A percentile compares a stretch with the other conserved stretches of the same genome.
These are phyloP conservation scores for Aspergillus uvarum DNA, from an alignment of 2,329 filamentous ascomycete species.

Conservation along the genomic window DNA sequence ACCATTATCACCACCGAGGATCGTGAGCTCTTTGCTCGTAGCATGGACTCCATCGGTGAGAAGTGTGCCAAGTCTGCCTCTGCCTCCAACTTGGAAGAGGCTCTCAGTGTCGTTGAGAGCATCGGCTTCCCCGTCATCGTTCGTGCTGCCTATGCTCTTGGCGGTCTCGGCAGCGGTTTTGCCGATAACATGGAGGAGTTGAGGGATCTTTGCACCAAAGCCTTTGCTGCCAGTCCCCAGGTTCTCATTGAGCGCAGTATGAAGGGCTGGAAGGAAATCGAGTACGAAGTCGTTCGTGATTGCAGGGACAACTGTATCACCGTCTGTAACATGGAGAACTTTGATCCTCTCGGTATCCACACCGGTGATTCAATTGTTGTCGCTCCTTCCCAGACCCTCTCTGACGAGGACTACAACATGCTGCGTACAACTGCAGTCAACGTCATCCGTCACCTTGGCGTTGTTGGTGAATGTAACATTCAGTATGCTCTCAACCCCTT, in stretches of 20 bases:
- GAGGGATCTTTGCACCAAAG: conserved; percentile 85
- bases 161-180: conserved; percentile 92
- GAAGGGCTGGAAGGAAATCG: conserved; percentile 99
- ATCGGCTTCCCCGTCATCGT: conserved; percentile 98
- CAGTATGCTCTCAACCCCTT: conserved; percentile 96
- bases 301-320: conserved; percentile 97
- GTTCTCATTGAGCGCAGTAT: conserved; percentile 96
- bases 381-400: conserved; percentile 92
- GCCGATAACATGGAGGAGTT: conserved; percentile 84
- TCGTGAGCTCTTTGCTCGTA: conserved; percentile 92
- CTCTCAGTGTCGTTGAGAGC: conserved; percentile 78
- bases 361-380: conserved; percentile 98
- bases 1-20: conserved; percentile 99
- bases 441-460: conserved; percentile 92
- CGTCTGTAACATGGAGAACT: conserved; percentile 99
- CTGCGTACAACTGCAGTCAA: conserved; percentile 94
- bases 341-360: conserved; percentile 95
- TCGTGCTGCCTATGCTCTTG: conserved; percentile 90
- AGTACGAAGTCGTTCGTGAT: conserved; percentile 97
- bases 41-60: conserved; percentile 97
- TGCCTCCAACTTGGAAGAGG: conserved; percentile 83
- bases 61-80: conserved; percentile 98
- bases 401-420: conserved; percentile 99
- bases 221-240: conserved; percentile 91
- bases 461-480: conserved; percentile 98